Percentiles rank a stretch among this genome's conserved stretches.
Evolutionary conservation across 768 basidiomycete genomes (phyloP).

Genomic region (Crassisporium funariophilum): DNA sequence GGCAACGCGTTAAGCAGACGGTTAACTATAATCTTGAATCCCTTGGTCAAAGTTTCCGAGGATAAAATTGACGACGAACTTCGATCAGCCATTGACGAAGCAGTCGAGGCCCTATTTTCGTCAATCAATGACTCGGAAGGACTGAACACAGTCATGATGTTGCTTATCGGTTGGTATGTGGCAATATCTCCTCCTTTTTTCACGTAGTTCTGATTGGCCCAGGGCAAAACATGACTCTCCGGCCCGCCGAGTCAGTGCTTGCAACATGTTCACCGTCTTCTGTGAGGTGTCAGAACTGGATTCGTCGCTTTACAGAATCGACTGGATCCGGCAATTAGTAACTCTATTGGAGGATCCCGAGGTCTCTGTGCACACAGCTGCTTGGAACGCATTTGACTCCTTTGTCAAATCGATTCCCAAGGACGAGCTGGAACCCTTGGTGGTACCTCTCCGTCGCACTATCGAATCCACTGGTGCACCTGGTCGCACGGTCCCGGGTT

Average conservation of each 20-base stretch:
- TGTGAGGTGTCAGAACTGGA: slow-evolving; percentile 85
- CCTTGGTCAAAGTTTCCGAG: slow-evolving; percentile 80
- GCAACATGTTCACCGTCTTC: slow-evolving; percentile 76
- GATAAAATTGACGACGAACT: slow-evolving; percentile 72
- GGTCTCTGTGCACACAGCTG: slow-evolving; percentile 76
- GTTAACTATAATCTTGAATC: slow-evolving; percentile 72
- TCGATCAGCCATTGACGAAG: slow-evolving; percentile 67
- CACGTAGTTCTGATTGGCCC: background rate
- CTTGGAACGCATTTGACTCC: slow-evolving; percentile 79
- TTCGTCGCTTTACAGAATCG: slow-evolving; percentile 81
- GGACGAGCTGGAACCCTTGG: slow-evolving; percentile 89
- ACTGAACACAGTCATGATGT: slow-evolving; percentile 84
- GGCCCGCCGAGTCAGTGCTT: slow-evolving; percentile 74
- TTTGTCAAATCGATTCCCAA: slow-evolving; percentile 92
- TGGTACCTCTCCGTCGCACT: slow-evolving; percentile 84
- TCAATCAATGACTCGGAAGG: slow-evolving; percentile 89
- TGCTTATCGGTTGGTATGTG: slow-evolving; percentile 84
- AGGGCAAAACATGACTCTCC: slow-evolving; percentile 84
- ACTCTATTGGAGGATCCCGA: slow-evolving; percentile 79
- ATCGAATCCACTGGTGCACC: slow-evolving; percentile 85
- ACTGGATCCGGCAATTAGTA: slow-evolving; percentile 92
- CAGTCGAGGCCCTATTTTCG: slow-evolving; percentile 69
- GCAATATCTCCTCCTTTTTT: background rate
- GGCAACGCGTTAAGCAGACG: slow-evolving; percentile 87
- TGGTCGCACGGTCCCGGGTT: slow-evolving; percentile 80